These are phyloP conservation scores for Trichoderma sp. DNA, from an alignment of 2,329 filamentous ascomycete species.

Conservation along the genomic window DNA sequence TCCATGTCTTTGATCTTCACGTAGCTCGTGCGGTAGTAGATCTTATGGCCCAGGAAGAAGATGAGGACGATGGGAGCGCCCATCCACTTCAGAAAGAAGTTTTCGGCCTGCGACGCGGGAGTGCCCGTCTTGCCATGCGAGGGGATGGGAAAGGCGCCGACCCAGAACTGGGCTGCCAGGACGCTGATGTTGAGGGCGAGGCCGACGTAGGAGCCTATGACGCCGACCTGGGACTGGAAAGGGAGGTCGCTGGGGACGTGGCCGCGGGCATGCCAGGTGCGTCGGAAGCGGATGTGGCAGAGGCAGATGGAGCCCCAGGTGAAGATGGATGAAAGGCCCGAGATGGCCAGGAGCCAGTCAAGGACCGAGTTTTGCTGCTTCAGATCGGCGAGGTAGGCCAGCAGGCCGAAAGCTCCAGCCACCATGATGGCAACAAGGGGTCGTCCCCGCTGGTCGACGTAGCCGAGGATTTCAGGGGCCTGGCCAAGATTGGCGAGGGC, in stretches of 20 bases:
- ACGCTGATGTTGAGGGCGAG: slow-evolving; percentile 73
- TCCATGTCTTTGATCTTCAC: slow-evolving; percentile 76
- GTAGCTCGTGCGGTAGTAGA: slow-evolving; percentile 67
- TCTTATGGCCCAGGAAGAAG: slow-evolving; percentile 73
- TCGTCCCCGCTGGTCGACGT: slow-evolving; percentile 78
- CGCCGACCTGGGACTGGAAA: slow-evolving; percentile 75
- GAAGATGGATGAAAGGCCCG: slow-evolving; percentile 69
- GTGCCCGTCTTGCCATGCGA: slow-evolving; percentile 39
- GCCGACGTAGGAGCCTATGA: slow-evolving; percentile 77
- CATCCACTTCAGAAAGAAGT: slow-evolving; percentile 73
- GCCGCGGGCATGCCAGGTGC: slow-evolving; percentile 69
- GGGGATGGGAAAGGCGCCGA: slow-evolving; percentile 73
- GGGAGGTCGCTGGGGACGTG: slow-evolving; percentile 74
- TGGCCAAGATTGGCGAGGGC: slow-evolving; percentile 86
- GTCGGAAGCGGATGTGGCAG: slow-evolving; percentile 88
- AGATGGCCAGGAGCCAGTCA: slow-evolving; percentile 71
- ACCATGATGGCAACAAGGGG: slow-evolving; percentile 70
- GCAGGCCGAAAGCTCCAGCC: slow-evolving; percentile 65
- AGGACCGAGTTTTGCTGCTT: slow-evolving; percentile 60
- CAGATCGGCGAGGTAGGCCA: slow-evolving; percentile 71
- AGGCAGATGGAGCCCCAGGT: slow-evolving; percentile 84
- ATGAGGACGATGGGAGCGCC: slow-evolving; percentile 65
- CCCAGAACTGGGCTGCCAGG: slow-evolving; percentile 84
- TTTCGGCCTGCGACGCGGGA: slow-evolving; percentile 49
- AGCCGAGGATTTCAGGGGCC: slow-evolving; percentile 72